phyloP scores from a whole-genome alignment of 768 basidiomycete genomes.

The Naganishia kalamii region DNA sequence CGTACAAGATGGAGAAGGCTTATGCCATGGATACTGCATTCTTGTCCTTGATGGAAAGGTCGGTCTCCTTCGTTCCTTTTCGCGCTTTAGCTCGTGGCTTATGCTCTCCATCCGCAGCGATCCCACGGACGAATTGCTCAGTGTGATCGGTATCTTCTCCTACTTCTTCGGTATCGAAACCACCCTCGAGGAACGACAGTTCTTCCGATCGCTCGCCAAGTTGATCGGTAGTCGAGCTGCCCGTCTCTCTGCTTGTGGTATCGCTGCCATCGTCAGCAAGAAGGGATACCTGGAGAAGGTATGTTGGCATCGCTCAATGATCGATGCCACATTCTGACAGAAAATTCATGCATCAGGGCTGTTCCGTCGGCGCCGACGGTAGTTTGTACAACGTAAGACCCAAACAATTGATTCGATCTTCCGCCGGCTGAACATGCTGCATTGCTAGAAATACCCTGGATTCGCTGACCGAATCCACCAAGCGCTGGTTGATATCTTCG shows the following conservation, averaged over 20 bases:
- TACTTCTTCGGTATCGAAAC: slow-evolving; percentile 97
- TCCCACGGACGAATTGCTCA: slow-evolving; percentile 90
- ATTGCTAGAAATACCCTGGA: slow-evolving; percentile 82
- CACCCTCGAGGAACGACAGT: slow-evolving; percentile 89
- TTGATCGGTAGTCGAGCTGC: slow-evolving; percentile 85
- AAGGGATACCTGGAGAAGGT: slow-evolving; percentile 80
- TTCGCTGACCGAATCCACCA: slow-evolving; percentile 90
- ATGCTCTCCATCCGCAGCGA: slow-evolving; percentile 54
- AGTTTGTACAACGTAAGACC: slow-evolving; percentile 80
- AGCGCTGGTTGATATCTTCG: slow-evolving; percentile 88
- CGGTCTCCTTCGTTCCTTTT: slow-evolving; percentile 16
- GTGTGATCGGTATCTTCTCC: slow-evolving; percentile 93
- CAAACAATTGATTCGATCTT: not conserved
- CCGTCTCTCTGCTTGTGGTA: slow-evolving; percentile 85
- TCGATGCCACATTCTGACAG: slow-evolving; percentile 22
- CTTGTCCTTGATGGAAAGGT: slow-evolving; percentile 94
- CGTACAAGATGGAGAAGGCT: slow-evolving; percentile 92
- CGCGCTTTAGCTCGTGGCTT: not conserved
- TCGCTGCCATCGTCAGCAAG: slow-evolving; percentile 91
- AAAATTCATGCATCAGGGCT: slow-evolving; percentile 16
- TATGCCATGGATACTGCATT: slow-evolving; percentile 95
- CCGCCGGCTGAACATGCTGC: not conserved
- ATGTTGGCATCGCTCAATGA: slow-evolving; percentile 50
- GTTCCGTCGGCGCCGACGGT: slow-evolving; percentile 79
- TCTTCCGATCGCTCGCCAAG: slow-evolving; percentile 88